Evolutionary conservation across 495 filamentous ascomycete genomes (phyloP).

Genomic region (Daldinia caldariorum): DNA sequence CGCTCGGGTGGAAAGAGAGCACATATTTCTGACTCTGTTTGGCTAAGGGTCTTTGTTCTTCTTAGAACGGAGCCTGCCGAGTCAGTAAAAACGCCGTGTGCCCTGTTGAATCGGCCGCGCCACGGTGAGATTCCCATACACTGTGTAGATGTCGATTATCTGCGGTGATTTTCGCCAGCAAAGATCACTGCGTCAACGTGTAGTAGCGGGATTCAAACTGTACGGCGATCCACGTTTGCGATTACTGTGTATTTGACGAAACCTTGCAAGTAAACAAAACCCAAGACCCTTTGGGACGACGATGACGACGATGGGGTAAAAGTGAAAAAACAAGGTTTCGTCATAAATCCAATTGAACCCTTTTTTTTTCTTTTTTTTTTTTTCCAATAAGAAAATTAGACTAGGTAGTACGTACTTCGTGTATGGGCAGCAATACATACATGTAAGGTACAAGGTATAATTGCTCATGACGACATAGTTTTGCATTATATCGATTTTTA

Average conservation of each 20-base stretch:
- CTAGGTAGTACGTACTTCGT: not conserved
- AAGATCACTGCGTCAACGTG: constrained; percentile 14
- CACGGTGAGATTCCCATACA: constrained; percentile 5
- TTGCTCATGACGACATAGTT: constrained; percentile 35
- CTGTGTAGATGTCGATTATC: constrained; percentile 5
- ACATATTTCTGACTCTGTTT: not conserved
- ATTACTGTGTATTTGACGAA: not conserved
- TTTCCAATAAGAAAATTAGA: not conserved
- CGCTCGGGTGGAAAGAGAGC: constrained; percentile 20
- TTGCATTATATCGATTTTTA: constrained; percentile 4
- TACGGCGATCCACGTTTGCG: constrained; percentile 4
- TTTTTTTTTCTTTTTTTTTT: not conserved
- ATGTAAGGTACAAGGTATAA: not conserved
- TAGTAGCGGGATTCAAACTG: not conserved
- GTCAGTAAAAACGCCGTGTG: constrained; percentile 26
- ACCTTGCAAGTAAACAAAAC: constrained; percentile 27
- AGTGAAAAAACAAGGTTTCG: constrained; percentile 2
- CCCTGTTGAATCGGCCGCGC: constrained; percentile 10
- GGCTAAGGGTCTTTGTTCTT: constrained; percentile 8
- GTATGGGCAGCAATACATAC: not conserved
- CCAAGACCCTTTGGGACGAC: constrained; percentile 20
- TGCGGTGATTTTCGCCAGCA: constrained; percentile 7
- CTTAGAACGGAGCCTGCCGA: constrained; percentile 13
- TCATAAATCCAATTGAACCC: not conserved
- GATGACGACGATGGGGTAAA: constrained; percentile 28